Evolutionary conservation across 345 rosid species (phyloP), one percentile per base, ranked within the genome.

Genomic region (Eutrema yunnanense): DNA sequence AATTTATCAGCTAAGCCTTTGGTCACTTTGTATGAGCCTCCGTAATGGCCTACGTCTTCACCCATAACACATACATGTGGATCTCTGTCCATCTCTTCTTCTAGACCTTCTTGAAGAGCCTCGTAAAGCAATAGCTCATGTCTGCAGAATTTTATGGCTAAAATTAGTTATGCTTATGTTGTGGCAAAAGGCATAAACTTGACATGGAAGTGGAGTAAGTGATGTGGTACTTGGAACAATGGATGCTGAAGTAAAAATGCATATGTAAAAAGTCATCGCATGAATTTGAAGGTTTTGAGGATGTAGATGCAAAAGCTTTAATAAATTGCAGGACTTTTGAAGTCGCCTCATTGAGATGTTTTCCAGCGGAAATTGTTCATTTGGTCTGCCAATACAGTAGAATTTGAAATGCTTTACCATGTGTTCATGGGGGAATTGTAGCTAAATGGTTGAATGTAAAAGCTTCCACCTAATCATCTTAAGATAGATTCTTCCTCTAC

Each of bases 21-120:
- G 40, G 98, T 87, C 58, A 92, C 96, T 87, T 90, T 87, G 86
- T 92, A 90, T 8, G 98, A 92, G 71, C 93, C 97, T 77, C 90
- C 93, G 53, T 90, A 90, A 60, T 92, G 96, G 72, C 96, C 96
- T 56, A 88, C 96, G 72, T 90, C 96, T 85, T 90, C 98, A 42
- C 96, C 96, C 88, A 90, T 88, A 34, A 90, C 93, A 27, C 93
- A 92, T 34, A 90, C 92, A 26, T 4, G 56, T 48, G 90, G 79
- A 79, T 92, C 96, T 84, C 92, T 86, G 29, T 90, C 98, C 98
- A 92, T 92, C 82, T 92, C 98, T 84, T 92, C 97, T 78, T 90
- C 98, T 66, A 92, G 73, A 52, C 98, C 96, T 85, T 90, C 96
- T 81, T 78, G 73, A 12, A 92, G 78, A 38, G 96, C 96, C 85